Percentiles rank a stretch among this genome's conserved stretches.
phyloP scores from a whole-genome alignment of 345 rosid genomes.

The Cardamine resedifolia region DNA sequence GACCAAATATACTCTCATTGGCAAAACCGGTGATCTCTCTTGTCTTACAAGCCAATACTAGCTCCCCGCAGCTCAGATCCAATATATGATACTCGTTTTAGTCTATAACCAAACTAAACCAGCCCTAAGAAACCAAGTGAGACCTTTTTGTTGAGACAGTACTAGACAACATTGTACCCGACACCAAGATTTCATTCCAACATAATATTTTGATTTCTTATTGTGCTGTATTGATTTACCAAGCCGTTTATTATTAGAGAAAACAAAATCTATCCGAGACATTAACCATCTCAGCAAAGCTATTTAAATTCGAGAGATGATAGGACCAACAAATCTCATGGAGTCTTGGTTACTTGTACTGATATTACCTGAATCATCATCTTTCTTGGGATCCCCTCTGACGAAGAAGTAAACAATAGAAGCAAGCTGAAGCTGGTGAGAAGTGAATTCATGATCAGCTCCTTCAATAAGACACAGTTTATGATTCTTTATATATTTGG shows the following conservation, averaged over 20 bases:
- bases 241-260: neutral
- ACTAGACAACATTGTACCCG: neutral
- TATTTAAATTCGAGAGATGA: constrained; percentile 30
- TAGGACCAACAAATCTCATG: neutral
- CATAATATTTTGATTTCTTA: neutral
- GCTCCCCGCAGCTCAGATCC: neutral
- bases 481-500: constrained; percentile 60
- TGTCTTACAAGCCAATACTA: too few species aligned
- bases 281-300: neutral
- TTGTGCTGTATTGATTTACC: neutral
- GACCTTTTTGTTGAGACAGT: neutral
- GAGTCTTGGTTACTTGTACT: neutral
- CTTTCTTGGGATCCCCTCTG: constrained; percentile 23
- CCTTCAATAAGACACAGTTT: constrained; percentile 59
- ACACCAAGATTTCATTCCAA: neutral
- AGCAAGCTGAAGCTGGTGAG: constrained; percentile 63
- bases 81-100: neutral
- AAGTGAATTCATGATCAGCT: constrained; percentile 86
- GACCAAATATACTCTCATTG: neutral
- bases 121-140: neutral
- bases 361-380: constrained; percentile 4
- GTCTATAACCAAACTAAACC: neutral
- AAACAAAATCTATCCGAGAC: neutral
- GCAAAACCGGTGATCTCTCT: neutral
- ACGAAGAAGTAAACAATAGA: constrained; percentile 53